These are phyloP conservation scores for Brassica napus DNA, from an alignment of 345 rosid genomes.

Conservation along the genomic window DNA sequence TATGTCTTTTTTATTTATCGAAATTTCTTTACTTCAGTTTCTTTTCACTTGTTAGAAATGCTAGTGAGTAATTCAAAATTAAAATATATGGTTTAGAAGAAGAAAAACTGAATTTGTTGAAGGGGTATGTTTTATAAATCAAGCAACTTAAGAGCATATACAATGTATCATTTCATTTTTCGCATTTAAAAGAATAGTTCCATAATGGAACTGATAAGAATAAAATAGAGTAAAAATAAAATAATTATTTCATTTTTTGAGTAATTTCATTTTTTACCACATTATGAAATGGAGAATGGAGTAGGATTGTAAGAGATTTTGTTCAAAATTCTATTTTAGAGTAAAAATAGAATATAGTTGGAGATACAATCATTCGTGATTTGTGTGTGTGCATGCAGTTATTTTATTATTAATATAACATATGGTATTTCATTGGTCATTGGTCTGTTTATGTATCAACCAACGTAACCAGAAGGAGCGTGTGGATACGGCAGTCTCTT, in stretches of 20 bases:
- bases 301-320: background rate
- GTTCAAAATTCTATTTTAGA: too few species aligned
- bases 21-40: background rate
- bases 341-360: background rate
- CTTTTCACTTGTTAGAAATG: background rate
- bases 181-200: background rate
- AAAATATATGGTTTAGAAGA: background rate
- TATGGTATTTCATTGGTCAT: background rate
- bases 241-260: too few species aligned
- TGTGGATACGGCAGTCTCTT: constrained; percentile 84
- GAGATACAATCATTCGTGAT: background rate
- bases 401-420: background rate
- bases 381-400: background rate
- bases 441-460: background rate
- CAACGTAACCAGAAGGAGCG: constrained; percentile 65
- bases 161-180: too few species aligned
- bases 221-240: too few species aligned
- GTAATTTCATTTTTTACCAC: background rate
- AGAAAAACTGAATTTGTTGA: background rate
- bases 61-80: background rate
- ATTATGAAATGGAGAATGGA: background rate
- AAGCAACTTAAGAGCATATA: background rate
- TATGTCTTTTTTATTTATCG: background rate
- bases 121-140: background rate
- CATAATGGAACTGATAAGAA: background rate